A percentile compares a stretch with the other conserved stretches of the same genome.
These are phyloP conservation scores for Cercis canadensis DNA, from an alignment of 306 rosid genomes.

Conservation along the genomic window DNA sequence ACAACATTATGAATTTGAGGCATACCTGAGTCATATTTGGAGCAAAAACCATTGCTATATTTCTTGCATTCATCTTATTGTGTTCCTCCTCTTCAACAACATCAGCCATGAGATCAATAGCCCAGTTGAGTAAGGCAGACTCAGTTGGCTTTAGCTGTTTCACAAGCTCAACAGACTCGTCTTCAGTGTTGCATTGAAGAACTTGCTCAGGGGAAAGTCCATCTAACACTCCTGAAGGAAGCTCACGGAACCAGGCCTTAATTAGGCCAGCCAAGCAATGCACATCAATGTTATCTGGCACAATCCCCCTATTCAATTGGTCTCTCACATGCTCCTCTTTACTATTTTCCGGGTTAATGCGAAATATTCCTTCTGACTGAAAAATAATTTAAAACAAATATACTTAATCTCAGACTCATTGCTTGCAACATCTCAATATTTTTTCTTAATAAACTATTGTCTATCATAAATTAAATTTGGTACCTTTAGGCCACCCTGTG, in stretches of 20 bases:
- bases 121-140: slow-evolving; percentile 81
- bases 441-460: background rate
- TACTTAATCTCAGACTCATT: background rate
- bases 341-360: slow-evolving; percentile 90
- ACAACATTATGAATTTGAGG: too few relatives aligned
- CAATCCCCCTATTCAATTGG: slow-evolving; percentile 81
- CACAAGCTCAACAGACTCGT: slow-evolving; percentile 80
- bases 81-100: slow-evolving; percentile 88
- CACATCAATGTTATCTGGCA: slow-evolving; percentile 86
- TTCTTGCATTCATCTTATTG: slow-evolving; percentile 96
- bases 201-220: slow-evolving; percentile 97
- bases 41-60: slow-evolving; percentile 96
- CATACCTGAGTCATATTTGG: slow-evolving; percentile 96
- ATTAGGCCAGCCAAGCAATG: slow-evolving; percentile 91
- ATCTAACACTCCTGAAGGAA: slow-evolving; percentile 91
- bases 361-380: slow-evolving; percentile 95
- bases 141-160: slow-evolving; percentile 83
- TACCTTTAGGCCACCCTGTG: slow-evolving; percentile 92
- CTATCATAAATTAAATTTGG: background rate
- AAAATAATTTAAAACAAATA: slow-evolving; percentile 21
- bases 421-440: background rate
- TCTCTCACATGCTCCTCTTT: slow-evolving; percentile 86
- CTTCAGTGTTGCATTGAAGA: slow-evolving; percentile 87
- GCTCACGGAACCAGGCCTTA: slow-evolving; percentile 98
- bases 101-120: slow-evolving; percentile 92